Conservation (phyloP, 345 rosid genomes). For the Atalantia buxifolia region DNA sequence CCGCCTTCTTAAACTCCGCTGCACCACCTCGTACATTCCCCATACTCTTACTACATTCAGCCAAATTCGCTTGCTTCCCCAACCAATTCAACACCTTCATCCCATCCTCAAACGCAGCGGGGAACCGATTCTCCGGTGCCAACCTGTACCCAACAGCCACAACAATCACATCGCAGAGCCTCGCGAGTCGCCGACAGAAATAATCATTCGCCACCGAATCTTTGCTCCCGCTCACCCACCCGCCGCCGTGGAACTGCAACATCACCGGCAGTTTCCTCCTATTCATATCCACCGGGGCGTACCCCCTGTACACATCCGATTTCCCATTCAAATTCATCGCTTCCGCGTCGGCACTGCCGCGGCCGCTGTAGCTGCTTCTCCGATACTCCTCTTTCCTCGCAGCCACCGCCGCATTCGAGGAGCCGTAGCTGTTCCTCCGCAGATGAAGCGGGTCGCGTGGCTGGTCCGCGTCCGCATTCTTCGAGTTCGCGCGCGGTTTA, state of each 20-base stretch:
- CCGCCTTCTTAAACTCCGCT: conserved; percentile 60
- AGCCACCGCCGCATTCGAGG: conserved; percentile 17
- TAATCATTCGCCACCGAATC: conserved; percentile 87
- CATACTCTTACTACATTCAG: conserved; percentile 77
- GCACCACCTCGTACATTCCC: conserved; percentile 39
- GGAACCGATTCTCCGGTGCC: conserved; percentile 86
- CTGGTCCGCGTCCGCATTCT: conserved; percentile 6
- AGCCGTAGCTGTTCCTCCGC: conserved; percentile 60
- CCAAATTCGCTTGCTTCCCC: conserved; percentile 94
- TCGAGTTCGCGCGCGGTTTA: not conserved
- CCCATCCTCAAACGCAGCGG: conserved; percentile 88
- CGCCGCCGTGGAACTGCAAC: conserved; percentile 95
- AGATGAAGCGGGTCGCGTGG: not conserved
- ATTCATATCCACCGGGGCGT: conserved; percentile 48
- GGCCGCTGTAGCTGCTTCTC: conserved; percentile 50
- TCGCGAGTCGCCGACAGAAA: conserved; percentile 76
- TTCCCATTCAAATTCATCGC: conserved; percentile 35
- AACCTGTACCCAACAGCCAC: conserved; percentile 88
- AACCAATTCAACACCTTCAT: conserved; percentile 82
- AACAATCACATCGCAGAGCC: conserved; percentile 81
- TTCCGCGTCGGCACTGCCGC: conserved; percentile 36
- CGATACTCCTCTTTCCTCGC: conserved; percentile 1
- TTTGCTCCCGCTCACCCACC: conserved; percentile 92
- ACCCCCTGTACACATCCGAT: conserved; percentile 68
- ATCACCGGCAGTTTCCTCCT: conserved; percentile 62